These are phyloP conservation scores for Coix lacrymajobi DNA, from an alignment of 176 grass and related monocot species.

Conservation along the genomic window DNA sequence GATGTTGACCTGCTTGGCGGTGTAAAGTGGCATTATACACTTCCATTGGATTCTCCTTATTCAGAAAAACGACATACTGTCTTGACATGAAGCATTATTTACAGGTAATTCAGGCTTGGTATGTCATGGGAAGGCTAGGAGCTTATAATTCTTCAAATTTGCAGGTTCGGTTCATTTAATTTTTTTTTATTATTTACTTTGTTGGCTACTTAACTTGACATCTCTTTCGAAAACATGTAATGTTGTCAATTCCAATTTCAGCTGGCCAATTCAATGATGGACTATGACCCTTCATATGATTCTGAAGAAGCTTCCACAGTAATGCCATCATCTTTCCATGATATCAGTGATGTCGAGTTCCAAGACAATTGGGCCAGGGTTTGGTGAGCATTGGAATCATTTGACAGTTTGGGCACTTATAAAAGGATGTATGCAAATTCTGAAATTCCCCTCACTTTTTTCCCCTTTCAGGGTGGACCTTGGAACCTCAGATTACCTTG, in stretches of 20 bases:
- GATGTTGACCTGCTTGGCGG: slow-evolving; percentile 82
- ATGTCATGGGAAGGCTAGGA: slow-evolving; percentile 92
- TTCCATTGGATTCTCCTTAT: slow-evolving; percentile 16
- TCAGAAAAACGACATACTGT: slow-evolving; percentile 10
- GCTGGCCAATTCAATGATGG: slow-evolving; percentile 65
- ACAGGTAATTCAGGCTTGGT: slow-evolving; percentile 93
- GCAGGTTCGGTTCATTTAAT: slow-evolving; percentile 52
- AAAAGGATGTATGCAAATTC: not conserved
- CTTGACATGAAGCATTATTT: not conserved
- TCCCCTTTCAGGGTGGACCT: slow-evolving; percentile 73
- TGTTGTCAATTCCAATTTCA: slow-evolving; percentile 24
- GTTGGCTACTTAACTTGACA: not conserved
- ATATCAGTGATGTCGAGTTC: slow-evolving; percentile 80
- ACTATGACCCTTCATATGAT: slow-evolving; percentile 75
- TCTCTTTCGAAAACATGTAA: not conserved
- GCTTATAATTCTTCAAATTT: slow-evolving; percentile 93
- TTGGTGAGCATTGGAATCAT: slow-evolving; percentile 46
- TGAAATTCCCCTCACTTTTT: not conserved
- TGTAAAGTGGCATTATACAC: slow-evolving; percentile 48
- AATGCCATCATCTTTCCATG: slow-evolving; percentile 96
- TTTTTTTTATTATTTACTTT: not conserved
- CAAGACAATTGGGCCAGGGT: slow-evolving; percentile 89
- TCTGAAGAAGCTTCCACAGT: slow-evolving; percentile 61
- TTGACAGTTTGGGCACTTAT: not conserved
- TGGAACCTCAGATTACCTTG: slow-evolving; percentile 81